These are phyloP conservation scores for Colletotrichum liriopes DNA, from an alignment of 2,329 filamentous ascomycete genomes.

Conservation along the genomic window DNA sequence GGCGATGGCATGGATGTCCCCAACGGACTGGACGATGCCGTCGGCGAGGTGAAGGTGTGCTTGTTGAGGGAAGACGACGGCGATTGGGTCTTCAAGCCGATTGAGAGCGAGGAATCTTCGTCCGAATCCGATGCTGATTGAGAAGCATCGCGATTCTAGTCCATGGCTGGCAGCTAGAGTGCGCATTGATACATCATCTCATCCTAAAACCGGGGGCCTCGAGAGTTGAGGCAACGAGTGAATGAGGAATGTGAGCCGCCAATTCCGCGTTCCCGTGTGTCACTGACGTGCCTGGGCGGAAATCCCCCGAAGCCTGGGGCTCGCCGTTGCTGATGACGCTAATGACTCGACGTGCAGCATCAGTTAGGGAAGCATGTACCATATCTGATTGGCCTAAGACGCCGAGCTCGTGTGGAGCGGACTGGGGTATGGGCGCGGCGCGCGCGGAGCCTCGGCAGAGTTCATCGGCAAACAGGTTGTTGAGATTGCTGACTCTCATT, in stretches of 20 bases:
- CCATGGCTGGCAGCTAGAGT: background rate
- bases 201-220: background rate
- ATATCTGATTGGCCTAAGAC: conserved; percentile 9
- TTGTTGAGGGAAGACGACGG: conserved; percentile 53
- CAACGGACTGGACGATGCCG: conserved; percentile 51
- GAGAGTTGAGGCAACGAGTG: background rate
- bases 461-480: conserved; percentile 28
- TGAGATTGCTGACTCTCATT: conserved; percentile 36
- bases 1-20: conserved; percentile 54
- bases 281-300: conserved; percentile 10
- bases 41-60: conserved; percentile 54
- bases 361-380: conserved; percentile 10
- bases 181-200: conserved; percentile 10
- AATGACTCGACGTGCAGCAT: conserved; percentile 31
- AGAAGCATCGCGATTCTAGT: background rate
- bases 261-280: conserved; percentile 26
- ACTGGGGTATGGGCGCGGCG: background rate
- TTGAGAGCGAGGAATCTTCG: conserved; percentile 39
- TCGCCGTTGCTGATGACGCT: conserved; percentile 13
- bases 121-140: conserved; percentile 33
- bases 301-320: conserved; percentile 14
- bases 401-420: conserved; percentile 30
- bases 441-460: conserved; percentile 31
- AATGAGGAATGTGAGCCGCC: background rate
- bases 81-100: conserved; percentile 55